Evolutionary conservation across 208 protist species (phyloP), one percentile per base, ranked within the genome.

Genomic region (Porcisia hertigi): DNA sequence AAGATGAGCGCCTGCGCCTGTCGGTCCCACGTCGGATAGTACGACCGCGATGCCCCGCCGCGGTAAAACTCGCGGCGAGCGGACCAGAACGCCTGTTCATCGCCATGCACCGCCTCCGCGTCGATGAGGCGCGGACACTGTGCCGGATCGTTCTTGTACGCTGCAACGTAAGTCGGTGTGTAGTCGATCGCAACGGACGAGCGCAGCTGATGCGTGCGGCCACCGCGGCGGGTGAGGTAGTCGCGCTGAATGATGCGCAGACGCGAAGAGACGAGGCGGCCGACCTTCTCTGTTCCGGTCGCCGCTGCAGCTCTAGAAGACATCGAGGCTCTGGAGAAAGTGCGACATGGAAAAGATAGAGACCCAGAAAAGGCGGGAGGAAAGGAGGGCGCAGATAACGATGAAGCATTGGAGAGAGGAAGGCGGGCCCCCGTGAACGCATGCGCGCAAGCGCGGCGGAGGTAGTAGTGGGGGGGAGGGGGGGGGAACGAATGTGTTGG

Each of bases 81-180:
- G 0, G 75, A 80, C 90, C 91, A 97, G 70, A 95, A 97, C 1
- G 5, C 45, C 55, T 95, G 91, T 65, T 97, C 91, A 71, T 97
- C 93, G 16, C 88, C 90, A 83, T 97, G 93, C 30, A 97, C 60
- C 0, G 64, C 71, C 79, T 95, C 91, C 0, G 93, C 93, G 65
- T 97, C 87, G 58, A 97, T 94, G 45, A 94, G 80, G 25, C 93
- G 89, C n/a, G 77, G 83, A 52, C 88, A 92, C 52, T 62, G 77
- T 16, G 81, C 81, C 8, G 69, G 66, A 16, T 88, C 78, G 0
- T 59, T 59, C 62, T 77, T 72, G 71, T 93, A 88, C 18, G 77
- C 63, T 2, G 72, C 69, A 52, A 90, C 73, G 83, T 92, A 86
- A 3, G 75, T 47, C 16, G 80, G 83, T 2, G 78, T 86, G 85